These are phyloP conservation scores for Pseudocercospora eumusae DNA, from an alignment of 2,329 filamentous ascomycete genomes.

Conservation along the genomic window DNA sequence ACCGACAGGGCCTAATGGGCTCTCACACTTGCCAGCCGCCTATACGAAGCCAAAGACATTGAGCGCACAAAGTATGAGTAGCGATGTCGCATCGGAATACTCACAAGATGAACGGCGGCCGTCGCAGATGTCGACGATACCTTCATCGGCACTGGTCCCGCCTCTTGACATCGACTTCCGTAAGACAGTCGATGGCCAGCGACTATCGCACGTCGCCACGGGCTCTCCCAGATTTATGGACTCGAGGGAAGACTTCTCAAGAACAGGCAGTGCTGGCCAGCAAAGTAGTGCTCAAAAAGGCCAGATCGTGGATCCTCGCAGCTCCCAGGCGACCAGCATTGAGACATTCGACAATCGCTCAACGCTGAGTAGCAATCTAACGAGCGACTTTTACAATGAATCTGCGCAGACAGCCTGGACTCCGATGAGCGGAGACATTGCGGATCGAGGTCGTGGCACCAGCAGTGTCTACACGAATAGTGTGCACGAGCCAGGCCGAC, in stretches of 20 bases:
- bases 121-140: slow-evolving; percentile 49
- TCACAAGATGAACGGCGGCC: slow-evolving; percentile 42
- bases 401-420: slow-evolving; percentile 38
- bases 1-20: slow-evolving; percentile 41
- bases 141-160: slow-evolving; percentile 67
- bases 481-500: slow-evolving; percentile 50
- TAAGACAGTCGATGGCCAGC: slow-evolving; percentile 57
- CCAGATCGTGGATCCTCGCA: slow-evolving; percentile 38
- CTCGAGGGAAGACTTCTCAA: slow-evolving; percentile 48
- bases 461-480: slow-evolving; percentile 51
- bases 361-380: slow-evolving; percentile 35
- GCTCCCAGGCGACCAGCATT: slow-evolving; percentile 30
- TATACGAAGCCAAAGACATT: slow-evolving; percentile 43
- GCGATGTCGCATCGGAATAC: slow-evolving; percentile 49
- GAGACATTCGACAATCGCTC: slow-evolving; percentile 35
- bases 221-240: slow-evolving; percentile 70
- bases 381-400: slow-evolving; percentile 39
- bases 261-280: slow-evolving; percentile 31
- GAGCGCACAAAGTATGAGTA: slow-evolving; percentile 43
- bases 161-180: slow-evolving; percentile 61
- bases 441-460: slow-evolving; percentile 37
- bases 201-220: slow-evolving; percentile 66
- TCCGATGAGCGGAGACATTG: slow-evolving; percentile 32
- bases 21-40: slow-evolving; percentile 38
- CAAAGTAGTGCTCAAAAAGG: slow-evolving; percentile 27